Conservation (phyloP, 2,329 filamentous ascomycete species). For the Lasiodiplodia citricola region DNA sequence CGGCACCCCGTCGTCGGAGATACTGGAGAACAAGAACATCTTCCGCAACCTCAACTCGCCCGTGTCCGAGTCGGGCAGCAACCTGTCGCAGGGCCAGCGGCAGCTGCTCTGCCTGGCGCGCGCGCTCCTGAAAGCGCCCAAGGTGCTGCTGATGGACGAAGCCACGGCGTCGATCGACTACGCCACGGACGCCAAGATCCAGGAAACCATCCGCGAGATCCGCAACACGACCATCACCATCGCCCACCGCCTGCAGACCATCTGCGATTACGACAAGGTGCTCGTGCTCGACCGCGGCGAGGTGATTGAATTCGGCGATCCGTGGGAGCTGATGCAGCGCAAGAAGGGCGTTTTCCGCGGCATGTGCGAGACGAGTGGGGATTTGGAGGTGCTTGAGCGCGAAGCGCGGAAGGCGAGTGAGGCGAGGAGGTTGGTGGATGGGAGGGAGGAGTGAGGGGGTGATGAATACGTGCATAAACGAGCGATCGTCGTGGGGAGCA, state of each 20-base stretch:
- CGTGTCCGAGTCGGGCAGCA: constrained; percentile 88
- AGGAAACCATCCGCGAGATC: constrained; percentile 93
- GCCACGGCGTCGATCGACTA: constrained; percentile 98
- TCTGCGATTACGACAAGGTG: constrained; percentile 98
- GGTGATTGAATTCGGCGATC: constrained; percentile 90
- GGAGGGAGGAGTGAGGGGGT: background rate
- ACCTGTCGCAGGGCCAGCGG: constrained; percentile 93
- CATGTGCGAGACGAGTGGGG: constrained; percentile 70
- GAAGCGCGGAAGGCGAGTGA: constrained; percentile 61
- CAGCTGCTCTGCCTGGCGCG: constrained; percentile 93
- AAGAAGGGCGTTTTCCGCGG: constrained; percentile 68
- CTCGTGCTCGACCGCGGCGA: constrained; percentile 88
- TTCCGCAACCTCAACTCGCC: constrained; percentile 85
- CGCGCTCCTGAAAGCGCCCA: constrained; percentile 87
- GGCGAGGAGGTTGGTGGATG: constrained; percentile 32
- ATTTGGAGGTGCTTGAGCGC: constrained; percentile 62
- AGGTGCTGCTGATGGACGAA: constrained; percentile 98
- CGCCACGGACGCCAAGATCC: constrained; percentile 92
- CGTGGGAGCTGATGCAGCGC: constrained; percentile 71
- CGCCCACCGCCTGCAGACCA: constrained; percentile 92
- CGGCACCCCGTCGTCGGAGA: constrained; percentile 42
- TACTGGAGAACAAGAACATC: constrained; percentile 85
- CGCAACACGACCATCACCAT: constrained; percentile 94
- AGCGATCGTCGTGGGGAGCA: background rate
- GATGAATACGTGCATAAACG: background rate